Evolutionary conservation across 202 grass and related monocot species (phyloP), one percentile per base, ranked within the genome.

Genomic region (Bolboschoenoplectus hybrid): DNA sequence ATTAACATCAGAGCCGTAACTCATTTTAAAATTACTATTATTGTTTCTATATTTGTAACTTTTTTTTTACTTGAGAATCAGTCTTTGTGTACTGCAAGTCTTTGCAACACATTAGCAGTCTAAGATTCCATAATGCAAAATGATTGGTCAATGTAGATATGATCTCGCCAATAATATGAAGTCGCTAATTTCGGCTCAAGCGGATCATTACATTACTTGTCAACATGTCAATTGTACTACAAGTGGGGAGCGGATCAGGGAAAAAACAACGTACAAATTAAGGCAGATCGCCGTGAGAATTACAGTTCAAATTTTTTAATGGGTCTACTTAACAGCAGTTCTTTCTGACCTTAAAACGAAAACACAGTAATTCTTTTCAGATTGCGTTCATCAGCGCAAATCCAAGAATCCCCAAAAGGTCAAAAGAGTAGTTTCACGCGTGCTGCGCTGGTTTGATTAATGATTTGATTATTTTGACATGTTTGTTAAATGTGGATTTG

Each of bases 151-250:
- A 49, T 73, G 41, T 39, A 41, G 35, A 68, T 20, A 49, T 73
- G 69, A 73, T 73, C 17, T 49, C 7, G 16, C 17, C 17, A 49
- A 74, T 47, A 32, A 52, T 20, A 34, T 75, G 47, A 75, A 75
- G 20, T 75, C 72, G 49, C 47, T 76, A 53, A 76, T 53, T 19
- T 74, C 70, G 70, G 70, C 44, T 13, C n/a, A 26, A 50, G 44
- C 45, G 5, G 5, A 43, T 61, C 38, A 69, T 17, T 69, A 17
- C 44, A 1, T 35, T 47, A 52, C 10, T 36, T 55, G 49, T 52
- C 26, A 36, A 76, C 11, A 26, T 26, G 26, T 26, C 26, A 26
- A 26, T 55, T 4, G n/a, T 10, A 32, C 44, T 50, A 17, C 43
- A 50, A 44, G 13, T 50, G 9, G 43, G 9, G n/a, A 71, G 35